Base-by-base conservation (phyloP, 352 stramenopile species). In the Phytophthora cryptogea region DNA sequence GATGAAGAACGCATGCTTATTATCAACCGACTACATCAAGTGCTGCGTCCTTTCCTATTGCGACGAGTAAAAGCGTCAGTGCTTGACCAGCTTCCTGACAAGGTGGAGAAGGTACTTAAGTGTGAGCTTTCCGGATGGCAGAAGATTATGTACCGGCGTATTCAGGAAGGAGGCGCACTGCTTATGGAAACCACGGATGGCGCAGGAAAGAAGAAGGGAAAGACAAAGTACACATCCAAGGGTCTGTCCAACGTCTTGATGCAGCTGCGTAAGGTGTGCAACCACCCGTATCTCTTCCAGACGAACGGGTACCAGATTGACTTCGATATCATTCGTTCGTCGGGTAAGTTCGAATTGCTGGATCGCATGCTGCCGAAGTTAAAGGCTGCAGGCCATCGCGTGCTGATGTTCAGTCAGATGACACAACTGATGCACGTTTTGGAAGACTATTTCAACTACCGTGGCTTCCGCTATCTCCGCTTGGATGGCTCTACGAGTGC, bases 321-420 rank as follows among this genome's bases (percentile, higher is more conserved):
- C 58, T 93, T 94, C 31, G 83, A 92, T 45, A 90, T 96, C 46
- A 73, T 96, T 31, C 86, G 86, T 5, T 92, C 79, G 4, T 88
- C 80, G 0, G 88, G 88, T 32, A 99, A 99, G 72, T 98, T 99
- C 52, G 90, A 97, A 33, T 73, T 99, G 10, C 76, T 99, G 39
- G 96, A 99, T 68, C 89, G 95, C n/a, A 98, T 99, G 93, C 74
- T 99, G 11, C 81, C 92, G 5, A 97, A 97, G 56, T 79, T 99
- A 2, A 93, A 98, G 69, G 84, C 82, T 26, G 92, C 95, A 17
- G 95, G 95, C 10, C 90, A 97, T 65, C 87, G 88, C 33, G 86
- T 96, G 20, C 71, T 97, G 23, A 95, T 97, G 80, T 97, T 97
- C 49, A 92, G 80, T 54, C 89, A 97, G 59, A 96, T 97, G 83